phyloP scores from a whole-genome alignment of 768 basidiomycete species.

The Lepiota subincarnata region DNA sequence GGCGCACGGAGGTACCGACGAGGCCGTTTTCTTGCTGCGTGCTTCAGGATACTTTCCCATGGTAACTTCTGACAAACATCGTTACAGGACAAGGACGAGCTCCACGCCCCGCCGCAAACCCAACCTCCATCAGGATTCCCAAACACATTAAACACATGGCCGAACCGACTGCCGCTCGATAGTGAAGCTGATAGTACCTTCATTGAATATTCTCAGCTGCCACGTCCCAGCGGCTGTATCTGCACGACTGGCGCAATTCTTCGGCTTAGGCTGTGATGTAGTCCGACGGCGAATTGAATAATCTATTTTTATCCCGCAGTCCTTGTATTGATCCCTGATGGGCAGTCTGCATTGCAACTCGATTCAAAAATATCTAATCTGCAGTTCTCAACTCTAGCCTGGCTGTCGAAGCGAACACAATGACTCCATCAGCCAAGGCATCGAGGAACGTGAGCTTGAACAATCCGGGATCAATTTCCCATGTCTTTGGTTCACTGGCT shows the following conservation, averaged over 20 bases:
- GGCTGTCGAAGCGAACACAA: too few species aligned
- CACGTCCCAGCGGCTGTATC: too few species aligned
- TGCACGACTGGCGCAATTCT: too few species aligned
- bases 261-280: too few species aligned
- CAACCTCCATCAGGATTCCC: too few species aligned
- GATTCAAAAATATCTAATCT: too few species aligned
- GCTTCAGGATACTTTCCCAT: conserved; percentile 2
- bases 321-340: background rate
- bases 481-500: too few species aligned
- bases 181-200: too few species aligned
- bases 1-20: background rate
- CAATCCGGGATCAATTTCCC: background rate
- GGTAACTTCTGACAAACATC: conserved; percentile 6
- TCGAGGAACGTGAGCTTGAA: background rate
- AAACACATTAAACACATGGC: too few species aligned
- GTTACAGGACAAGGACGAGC: background rate
- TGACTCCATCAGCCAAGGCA: background rate
- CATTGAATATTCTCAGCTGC: too few species aligned
- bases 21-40: background rate
- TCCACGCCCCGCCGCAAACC: background rate
- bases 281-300: background rate
- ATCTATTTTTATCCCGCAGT: conserved; percentile 1
- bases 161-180: too few species aligned
- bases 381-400: too few species aligned
- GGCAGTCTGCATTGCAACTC: background rate